Evolutionary conservation across 176 grass and related monocot genomes (phyloP), one percentile per base, ranked within the genome.

Genomic region (Calamus simplicifolius): DNA sequence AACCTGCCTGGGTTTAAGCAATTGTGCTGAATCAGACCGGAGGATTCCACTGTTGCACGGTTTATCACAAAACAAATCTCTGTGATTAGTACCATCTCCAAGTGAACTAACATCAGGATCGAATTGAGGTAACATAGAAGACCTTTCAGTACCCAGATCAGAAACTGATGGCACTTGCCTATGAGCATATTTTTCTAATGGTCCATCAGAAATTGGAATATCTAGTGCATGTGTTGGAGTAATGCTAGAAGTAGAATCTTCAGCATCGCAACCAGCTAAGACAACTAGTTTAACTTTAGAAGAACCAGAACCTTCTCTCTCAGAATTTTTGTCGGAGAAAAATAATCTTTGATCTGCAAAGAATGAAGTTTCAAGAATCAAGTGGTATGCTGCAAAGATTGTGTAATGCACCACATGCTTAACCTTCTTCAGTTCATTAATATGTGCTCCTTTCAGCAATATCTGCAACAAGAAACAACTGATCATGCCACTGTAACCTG

Each of bases 321-420:
- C 15, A 62, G 59, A 29, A 70, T 59, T 73, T 66, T 66, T 76
- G 73, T 81, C 77, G 26, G 81, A 69, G 49, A 81, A 76, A 60
- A 85, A 85, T 35, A 85, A 61, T 54, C 84, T 81, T 73, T 88
- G 83, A 77, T 95, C 85, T 79, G 81, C 81, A 63, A 95, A 89
- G 65, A 95, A 95, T 54, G 84, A 88, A 13, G 89, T 85, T 79
- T 95, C 89, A 67, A 84, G 81, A 27, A 95, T 89, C 81, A 95
- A 82, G 27, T 95, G 77, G 56, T 95, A 95, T 27, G 89, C 84
- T 74, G 81, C 85, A 73, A 88, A 88, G 61, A 95, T 75, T 35
- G 89, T 84, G 56, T 85, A 89, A 26, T 95, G 81, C 68, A 95
- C 75, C 25, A 95, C 75, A 62, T 66, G 80, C 71, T 95, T 95